Conservation (phyloP, 305 asterid species). For the Rubia tinctorum region DNA sequence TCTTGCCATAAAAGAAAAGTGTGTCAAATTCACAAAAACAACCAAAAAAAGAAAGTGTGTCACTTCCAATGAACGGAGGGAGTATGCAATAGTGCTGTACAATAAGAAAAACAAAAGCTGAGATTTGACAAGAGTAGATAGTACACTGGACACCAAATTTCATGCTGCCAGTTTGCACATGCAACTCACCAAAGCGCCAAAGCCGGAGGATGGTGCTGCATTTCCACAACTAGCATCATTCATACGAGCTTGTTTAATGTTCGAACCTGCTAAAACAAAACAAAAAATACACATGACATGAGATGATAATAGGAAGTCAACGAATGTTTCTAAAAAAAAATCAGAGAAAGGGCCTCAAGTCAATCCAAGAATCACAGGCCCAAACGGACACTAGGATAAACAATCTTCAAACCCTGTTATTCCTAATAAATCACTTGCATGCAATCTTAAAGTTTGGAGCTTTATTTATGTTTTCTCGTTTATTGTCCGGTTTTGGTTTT, state of each 20-base stretch:
- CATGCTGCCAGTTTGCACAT: constrained; percentile 21
- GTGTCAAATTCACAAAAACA: too few relatives aligned
- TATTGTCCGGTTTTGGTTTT: not conserved
- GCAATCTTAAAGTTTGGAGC: not conserved
- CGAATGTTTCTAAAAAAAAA: constrained; percentile 21
- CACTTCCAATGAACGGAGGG: too few relatives aligned
- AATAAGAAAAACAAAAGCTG: not conserved
- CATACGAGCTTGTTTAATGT: not conserved
- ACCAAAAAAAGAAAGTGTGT: too few relatives aligned
- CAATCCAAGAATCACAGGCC: constrained; percentile 16
- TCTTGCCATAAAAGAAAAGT: too few relatives aligned
- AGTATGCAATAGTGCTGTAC: constrained; percentile 4
- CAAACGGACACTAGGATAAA: constrained; percentile 15
- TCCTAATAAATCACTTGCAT: not conserved
- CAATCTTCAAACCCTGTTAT: constrained; percentile 4
- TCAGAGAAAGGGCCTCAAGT: constrained; percentile 11
- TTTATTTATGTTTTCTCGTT: not conserved
- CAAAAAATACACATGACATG: too few relatives aligned
- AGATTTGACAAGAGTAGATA: not conserved
- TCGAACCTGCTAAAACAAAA: not conserved
- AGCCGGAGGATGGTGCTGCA: not conserved
- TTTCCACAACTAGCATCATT: constrained; percentile 3
- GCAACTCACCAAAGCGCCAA: constrained; percentile 15
- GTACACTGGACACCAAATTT: constrained; percentile 3
- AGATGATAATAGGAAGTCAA: constrained; percentile 24